Evolutionary conservation across 176 grass and related monocot species (phyloP), one percentile per base, ranked within the genome.

Genomic region (Eragrostis nindensis): DNA sequence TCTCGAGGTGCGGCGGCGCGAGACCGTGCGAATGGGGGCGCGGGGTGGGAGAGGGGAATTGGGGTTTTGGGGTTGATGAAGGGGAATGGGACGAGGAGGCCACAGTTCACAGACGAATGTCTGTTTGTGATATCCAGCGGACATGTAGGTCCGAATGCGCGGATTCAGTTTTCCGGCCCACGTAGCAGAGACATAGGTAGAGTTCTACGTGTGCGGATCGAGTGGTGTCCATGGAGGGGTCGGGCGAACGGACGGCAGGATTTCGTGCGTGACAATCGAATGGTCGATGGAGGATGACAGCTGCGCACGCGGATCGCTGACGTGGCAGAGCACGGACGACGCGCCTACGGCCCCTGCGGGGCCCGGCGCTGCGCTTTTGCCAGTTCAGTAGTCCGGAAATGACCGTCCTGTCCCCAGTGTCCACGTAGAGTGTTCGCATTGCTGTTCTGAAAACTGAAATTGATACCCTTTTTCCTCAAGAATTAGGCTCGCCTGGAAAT

Each of bases 251-350:
- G 80, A 91, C 88, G 86, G 86, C 0, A 1, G 19, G 94, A 89
- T 91, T 8, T 0, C 3, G 8, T 0, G 1, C 7, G 11, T 3
- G 27, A 25, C 1, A 25, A 93, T 97, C 83, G 76, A 68, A 90
- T 3, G 82, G 80, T 1, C 4, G 1, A 21, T 32, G 81, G 3
- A 68, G 8, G 0, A 0, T 16, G 7, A 26, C 36, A 38, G 21
- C 73, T 11, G 24, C 44, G 66, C 80, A 70, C 80, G 69, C 83
- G 86, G 93, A 97, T 97, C 71, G 80, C 17, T 90, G 90, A 90
- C 86, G 85, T 96, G 93, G 87, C 13, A 7, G 6, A 29, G 54
- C 70, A 56, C 62, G 15, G 21, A 21, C 82, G 38, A 60, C 8
- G 49, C 59, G 71, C 64, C 82, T 75, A 1, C 2, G 45, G 11